These are phyloP conservation scores for Syncephalastrum contaminatum DNA, from an alignment of 371 early-diverging fungal genomes.

Conservation along the genomic window DNA sequence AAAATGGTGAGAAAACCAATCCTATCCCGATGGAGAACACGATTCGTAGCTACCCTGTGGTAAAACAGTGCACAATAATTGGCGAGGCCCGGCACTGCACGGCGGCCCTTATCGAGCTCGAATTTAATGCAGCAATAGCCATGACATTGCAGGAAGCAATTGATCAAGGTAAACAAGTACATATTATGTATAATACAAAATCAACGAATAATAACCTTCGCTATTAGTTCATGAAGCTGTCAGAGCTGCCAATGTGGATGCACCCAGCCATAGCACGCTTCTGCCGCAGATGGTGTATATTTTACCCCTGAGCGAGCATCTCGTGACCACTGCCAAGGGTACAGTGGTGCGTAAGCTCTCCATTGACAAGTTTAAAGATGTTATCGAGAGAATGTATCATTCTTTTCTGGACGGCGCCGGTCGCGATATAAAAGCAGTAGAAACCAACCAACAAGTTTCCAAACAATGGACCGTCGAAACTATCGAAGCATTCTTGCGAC, in stretches of 20 bases:
- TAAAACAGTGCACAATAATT: constrained; percentile 19
- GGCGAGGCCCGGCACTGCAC: constrained; percentile 26
- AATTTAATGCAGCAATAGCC: too few relatives aligned
- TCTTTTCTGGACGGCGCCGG: constrained; percentile 12
- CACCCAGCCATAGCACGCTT: constrained; percentile 28
- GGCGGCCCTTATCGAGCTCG: constrained; percentile 19
- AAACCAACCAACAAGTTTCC: too few relatives aligned
- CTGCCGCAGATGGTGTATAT: constrained; percentile 33
- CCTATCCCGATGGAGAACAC: constrained; percentile 30
- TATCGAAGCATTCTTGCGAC: too few relatives aligned
- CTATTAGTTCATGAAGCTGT: constrained; percentile 21
- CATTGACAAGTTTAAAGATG: constrained; percentile 10
- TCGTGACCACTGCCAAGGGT: constrained; percentile 26
- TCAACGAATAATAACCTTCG: too few relatives aligned
- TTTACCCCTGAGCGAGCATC: constrained; percentile 15
- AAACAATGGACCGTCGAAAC: too few relatives aligned
- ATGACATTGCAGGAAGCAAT: too few relatives aligned
- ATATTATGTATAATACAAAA: too few relatives aligned
- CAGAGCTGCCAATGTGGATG: constrained; percentile 20
- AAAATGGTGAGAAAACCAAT: constrained; percentile 40
- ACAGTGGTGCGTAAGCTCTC: constrained; percentile 24
- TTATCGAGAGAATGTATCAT: constrained; percentile 24
- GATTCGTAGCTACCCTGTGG: constrained; percentile 15
- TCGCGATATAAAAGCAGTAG: background rate
- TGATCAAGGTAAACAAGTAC: too few relatives aligned